Evolutionary conservation across 352 stramenopile genomes (phyloP).

Genomic region (Globisporangium nunn): DNA sequence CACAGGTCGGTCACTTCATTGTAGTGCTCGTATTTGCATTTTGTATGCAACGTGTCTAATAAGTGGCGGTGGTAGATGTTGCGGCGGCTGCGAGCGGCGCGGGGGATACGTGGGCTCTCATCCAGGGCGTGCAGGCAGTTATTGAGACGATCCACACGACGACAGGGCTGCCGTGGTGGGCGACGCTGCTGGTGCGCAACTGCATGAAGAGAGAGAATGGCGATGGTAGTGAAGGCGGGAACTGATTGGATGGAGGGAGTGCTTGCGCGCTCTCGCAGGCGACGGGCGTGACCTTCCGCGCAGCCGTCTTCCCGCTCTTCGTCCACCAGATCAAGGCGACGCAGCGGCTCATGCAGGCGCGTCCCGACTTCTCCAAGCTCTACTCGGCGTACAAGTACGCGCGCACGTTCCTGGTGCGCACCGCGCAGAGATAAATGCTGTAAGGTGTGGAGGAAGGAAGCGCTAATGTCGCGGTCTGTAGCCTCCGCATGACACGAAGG

Average conservation of each 20-base stretch:
- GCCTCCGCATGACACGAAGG: slow-evolving; percentile 32
- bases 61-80: slow-evolving; percentile 1
- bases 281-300: slow-evolving; percentile 59
- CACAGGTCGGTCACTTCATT: slow-evolving; percentile 16
- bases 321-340: slow-evolving; percentile 62
- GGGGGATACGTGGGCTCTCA: slow-evolving; percentile 32
- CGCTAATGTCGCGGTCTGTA: slow-evolving; percentile 6
- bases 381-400: slow-evolving; percentile 74
- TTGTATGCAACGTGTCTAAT: neutral
- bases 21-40: neutral
- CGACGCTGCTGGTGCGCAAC: slow-evolving; percentile 39
- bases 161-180: slow-evolving; percentile 72
- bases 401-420: slow-evolving; percentile 48
- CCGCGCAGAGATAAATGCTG: neutral
- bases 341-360: slow-evolving; percentile 53
- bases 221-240: too few relatives aligned
- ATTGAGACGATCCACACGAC: slow-evolving; percentile 58
- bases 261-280: slow-evolving; percentile 16
- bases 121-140: slow-evolving; percentile 50
- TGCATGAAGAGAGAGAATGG: neutral
- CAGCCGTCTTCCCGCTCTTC: slow-evolving; percentile 64
- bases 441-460: neutral
- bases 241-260: neutral
- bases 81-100: slow-evolving; percentile 13
- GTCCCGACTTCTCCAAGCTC: slow-evolving; percentile 50